Evolutionary conservation across 345 rosid species (phyloP).

Genomic region (Citrus glauca): DNA sequence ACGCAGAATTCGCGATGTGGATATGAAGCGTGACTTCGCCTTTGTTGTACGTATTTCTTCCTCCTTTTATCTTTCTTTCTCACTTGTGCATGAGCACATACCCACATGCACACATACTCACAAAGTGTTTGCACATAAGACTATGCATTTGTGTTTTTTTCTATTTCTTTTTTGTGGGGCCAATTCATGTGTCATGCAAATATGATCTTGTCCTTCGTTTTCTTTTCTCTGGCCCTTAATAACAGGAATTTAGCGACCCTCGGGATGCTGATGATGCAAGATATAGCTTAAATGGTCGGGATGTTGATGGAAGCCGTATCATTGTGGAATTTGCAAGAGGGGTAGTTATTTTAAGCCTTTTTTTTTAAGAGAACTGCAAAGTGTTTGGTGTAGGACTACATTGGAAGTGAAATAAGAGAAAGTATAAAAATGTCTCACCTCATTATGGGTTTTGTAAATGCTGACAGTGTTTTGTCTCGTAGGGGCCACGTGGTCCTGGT

Average conservation of each 20-base stretch:
- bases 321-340: conserved; percentile 89
- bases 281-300: conserved; percentile 69
- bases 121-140: too few relatives aligned
- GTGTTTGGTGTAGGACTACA: not conserved
- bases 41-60: conserved; percentile 74
- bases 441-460: not conserved
- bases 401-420: not conserved
- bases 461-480: conserved; percentile 5
- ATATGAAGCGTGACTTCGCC: conserved; percentile 99
- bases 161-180: not conserved
- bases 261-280: conserved; percentile 98
- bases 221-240: conserved; percentile 10
- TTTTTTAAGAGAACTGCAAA: not conserved
- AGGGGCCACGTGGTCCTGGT: conserved; percentile 83
- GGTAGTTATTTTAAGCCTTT: conserved; percentile 28
- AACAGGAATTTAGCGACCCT: conserved; percentile 93
- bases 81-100: not conserved
- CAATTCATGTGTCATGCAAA: conserved; percentile 13
- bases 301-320: conserved; percentile 85
- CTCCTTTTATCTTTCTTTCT: not conserved
- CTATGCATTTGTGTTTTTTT: not conserved
- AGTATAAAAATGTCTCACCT: not conserved
- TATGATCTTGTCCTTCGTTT: conserved; percentile 22
- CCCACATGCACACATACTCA: not conserved
- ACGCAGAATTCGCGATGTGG: conserved; percentile 98